Evolutionary conservation across 208 protist species (phyloP), one percentile per base, ranked within the genome.

Genomic region (Phytomonas sp.): DNA sequence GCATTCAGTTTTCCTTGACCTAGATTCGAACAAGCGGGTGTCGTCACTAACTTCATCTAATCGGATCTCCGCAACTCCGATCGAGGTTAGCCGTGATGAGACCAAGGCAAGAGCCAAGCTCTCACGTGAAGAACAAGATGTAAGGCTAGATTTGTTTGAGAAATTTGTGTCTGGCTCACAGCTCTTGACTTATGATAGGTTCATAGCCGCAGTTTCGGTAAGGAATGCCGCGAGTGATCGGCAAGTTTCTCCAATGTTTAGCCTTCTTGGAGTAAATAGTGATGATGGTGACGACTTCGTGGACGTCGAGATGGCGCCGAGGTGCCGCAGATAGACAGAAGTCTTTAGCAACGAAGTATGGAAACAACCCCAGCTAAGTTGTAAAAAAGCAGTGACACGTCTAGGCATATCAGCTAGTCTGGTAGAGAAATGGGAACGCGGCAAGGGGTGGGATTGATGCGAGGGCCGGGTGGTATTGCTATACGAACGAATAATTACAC

Each of bases 251-350:
- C 37, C 0, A 0, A 68, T 17, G 0, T 28, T 15, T 23, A 53
- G 71, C 13, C 70, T 71, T 32, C 72, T 69, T 6, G 82, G 80
- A 67, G 65, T 66, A 30, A 76, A 79, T 64, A 69, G 79, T 66
- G 83, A 80, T 40, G 77, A 73, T n/a, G 75, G 80, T 33, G 80
- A 87, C 23, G 74, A 71, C 9, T 82, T 80, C 40, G 78, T 82
- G 60, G 77, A 80, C 33, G 71, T 75, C 0, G 67, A 72, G 33
- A 70, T 79, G 65, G 62, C 71, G 13, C n/a, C 60, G 0, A 40
- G 9, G 9, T 4, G 36, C 36, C 9, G 6, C 36, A 40, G 36
- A 40, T 40, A 40, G 36, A 40, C 9, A 40, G 6, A 40, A 40
- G 36, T 40, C 9, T 40, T 40, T 13, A 40, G 9, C 9, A 40